phyloP scores from a whole-genome alignment of 1,284 basidiomycete species.

The Chondrostereum purpureum region DNA sequence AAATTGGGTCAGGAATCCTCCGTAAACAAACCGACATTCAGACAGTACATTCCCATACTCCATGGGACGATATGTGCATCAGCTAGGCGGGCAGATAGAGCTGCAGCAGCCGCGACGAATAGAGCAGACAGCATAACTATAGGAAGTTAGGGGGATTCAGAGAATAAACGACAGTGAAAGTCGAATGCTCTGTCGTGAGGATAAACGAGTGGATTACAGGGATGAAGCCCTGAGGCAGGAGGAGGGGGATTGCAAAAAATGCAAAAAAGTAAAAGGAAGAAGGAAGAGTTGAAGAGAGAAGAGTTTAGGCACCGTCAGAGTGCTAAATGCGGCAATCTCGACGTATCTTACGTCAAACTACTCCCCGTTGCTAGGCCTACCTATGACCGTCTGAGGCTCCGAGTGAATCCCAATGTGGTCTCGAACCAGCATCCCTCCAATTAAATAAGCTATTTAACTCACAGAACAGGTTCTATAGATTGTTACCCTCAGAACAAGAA shows the following conservation, averaged over 20 bases:
- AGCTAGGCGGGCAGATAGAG: neutral
- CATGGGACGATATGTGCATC: conserved; percentile 38
- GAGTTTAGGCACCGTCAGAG: neutral
- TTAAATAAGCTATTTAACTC: too few relatives aligned
- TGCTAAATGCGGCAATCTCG: neutral
- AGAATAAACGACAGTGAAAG: neutral
- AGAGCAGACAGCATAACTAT: neutral
- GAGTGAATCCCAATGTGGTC: too few relatives aligned
- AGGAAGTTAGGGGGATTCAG: neutral
- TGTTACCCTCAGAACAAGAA: too few relatives aligned
- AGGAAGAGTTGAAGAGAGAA: neutral
- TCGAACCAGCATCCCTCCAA: too few relatives aligned
- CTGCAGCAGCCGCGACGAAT: neutral
- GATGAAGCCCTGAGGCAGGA: neutral
- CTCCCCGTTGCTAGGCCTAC: too few relatives aligned
- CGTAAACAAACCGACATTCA: conserved; percentile 24
- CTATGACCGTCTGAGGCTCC: too few relatives aligned
- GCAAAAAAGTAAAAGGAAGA: neutral
- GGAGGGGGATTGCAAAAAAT: too few relatives aligned
- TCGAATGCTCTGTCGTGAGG: too few relatives aligned
- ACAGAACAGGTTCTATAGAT: too few relatives aligned
- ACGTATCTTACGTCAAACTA: neutral
- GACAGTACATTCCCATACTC: conserved; percentile 36
- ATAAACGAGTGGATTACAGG: too few relatives aligned
- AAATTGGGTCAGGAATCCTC: neutral